Evolutionary conservation across 768 basidiomycete genomes (phyloP), one percentile per base, ranked within the genome.

Genomic region (Crucibulum laeve): DNA sequence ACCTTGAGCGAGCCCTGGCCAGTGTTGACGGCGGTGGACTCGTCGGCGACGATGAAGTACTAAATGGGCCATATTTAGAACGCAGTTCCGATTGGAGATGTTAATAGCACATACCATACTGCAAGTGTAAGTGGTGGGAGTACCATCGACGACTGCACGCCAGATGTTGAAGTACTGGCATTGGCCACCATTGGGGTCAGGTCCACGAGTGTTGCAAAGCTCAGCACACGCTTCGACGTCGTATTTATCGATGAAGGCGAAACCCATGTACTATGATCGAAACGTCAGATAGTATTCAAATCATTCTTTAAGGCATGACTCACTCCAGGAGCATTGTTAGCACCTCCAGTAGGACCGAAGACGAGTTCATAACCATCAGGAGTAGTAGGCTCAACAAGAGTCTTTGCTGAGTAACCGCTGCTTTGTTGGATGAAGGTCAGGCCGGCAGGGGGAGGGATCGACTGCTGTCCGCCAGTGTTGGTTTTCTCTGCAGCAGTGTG

Each of bases 91-190:
- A 13, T n/a, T 37, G 10, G 11, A n/a, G 10, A 18, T 28, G 14
- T 22, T 15, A 43, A 37, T 7, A 23, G 3, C 2, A 55, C 69
- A 40, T 45, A 74, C 74, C 64, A 75, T 68, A 48, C 69, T 68
- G 60, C 73, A 77, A 28, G 69, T 69, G 56, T 75, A 75, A 0
- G 71, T 73, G 2, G 70, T 74, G 0, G 74, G 72, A n/a, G 52
- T 46, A 6, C 70, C 72, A 44, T 69, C 53, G 0, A 74, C 69
- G 23, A 75, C 58, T 10, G 72, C 73, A 25, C 72, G 68, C 73
- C 73, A 77, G 59, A 76, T 75, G 50, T 77, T 77, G 58, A 77
- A 73, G 61, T 65, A 77, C 42, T 68, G 64, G 56, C 74, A 77
- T 4, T 63, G 66, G 35, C 73, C 74, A 22, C 73, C 72, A 24